Percentiles rank a stretch among this genome's conserved stretches.
These are phyloP conservation scores for Coprinellus micaceus DNA, from an alignment of 768 basidiomycete genomes.

Conservation along the genomic window DNA sequence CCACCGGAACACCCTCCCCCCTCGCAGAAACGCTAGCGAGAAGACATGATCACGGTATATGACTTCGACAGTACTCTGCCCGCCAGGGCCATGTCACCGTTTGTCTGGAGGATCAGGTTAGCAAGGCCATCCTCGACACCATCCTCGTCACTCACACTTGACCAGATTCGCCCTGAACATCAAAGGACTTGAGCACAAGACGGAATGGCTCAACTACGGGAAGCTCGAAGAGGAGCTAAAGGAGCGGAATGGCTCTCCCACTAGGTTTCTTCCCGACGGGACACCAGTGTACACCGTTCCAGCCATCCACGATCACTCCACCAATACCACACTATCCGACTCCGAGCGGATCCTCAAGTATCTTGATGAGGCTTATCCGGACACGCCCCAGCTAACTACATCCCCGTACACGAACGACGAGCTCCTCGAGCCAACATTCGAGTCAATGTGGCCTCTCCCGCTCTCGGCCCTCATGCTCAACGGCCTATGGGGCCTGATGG, in stretches of 20 bases:
- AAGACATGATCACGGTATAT: conserved; percentile 30
- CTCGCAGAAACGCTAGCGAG: too few relatives aligned
- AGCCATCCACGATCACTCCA: conserved; percentile 5
- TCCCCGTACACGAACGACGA: neutral
- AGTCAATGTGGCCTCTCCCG: neutral
- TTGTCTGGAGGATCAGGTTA: conserved; percentile 33
- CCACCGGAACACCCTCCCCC: too few relatives aligned
- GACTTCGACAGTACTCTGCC: conserved; percentile 33
- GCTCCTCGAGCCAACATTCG: neutral
- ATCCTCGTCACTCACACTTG: neutral
- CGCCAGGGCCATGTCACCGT: conserved; percentile 31
- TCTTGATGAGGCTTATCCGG: conserved; percentile 10
- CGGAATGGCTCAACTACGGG: conserved; percentile 1
- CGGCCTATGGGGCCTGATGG: neutral
- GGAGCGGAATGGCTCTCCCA: neutral
- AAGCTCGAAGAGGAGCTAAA: conserved; percentile 3
- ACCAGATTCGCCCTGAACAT: conserved; percentile 19
- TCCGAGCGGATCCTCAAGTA: conserved; percentile 7
- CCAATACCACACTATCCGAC: conserved; percentile 4
- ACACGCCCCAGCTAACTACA: neutral
- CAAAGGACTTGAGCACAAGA: conserved; percentile 1
- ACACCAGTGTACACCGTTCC: conserved; percentile 5
- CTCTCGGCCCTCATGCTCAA: too few relatives aligned
- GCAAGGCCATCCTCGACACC: neutral
- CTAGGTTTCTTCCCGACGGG: conserved; percentile 1